Conservation (phyloP, 1,284 basidiomycete species). For the Butyriboletus appendiculatus region DNA sequence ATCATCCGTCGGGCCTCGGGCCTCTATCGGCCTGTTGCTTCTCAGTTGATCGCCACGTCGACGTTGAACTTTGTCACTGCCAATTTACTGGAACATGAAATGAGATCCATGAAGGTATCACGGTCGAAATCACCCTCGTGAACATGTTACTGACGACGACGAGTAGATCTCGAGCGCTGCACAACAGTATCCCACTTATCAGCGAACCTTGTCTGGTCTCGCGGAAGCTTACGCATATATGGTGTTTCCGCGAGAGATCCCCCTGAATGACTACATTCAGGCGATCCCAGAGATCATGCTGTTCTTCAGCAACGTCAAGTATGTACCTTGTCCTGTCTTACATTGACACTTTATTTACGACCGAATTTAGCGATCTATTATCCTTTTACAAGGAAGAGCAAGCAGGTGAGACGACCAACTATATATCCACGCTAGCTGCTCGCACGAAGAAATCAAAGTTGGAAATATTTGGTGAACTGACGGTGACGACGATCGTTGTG, state of each 20-base stretch:
- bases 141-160: not conserved
- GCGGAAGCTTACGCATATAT: slow-evolving; percentile 32
- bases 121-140: not conserved
- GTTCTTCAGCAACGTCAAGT: too few relatives aligned
- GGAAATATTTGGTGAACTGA: slow-evolving; percentile 24
- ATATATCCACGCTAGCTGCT: slow-evolving; percentile 33
- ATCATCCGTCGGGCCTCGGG: not conserved
- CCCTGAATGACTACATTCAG: slow-evolving; percentile 12
- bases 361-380: slow-evolving; percentile 36
- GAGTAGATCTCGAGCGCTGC: slow-evolving; percentile 19
- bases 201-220: slow-evolving; percentile 32
- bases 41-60: slow-evolving; percentile 33
- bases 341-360: not conserved
- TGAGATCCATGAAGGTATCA: slow-evolving; percentile 22
- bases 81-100: slow-evolving; percentile 32
- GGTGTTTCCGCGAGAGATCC: slow-evolving; percentile 32
- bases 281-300: too few relatives aligned
- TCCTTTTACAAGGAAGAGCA: slow-evolving; percentile 46
- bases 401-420: slow-evolving; percentile 35
- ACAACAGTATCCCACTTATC: slow-evolving; percentile 31
- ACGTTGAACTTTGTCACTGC: slow-evolving; percentile 29
- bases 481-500: slow-evolving; percentile 21
- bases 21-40: slow-evolving; percentile 17
- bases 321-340: too few relatives aligned
- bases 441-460: slow-evolving; percentile 24